These are phyloP conservation scores for Serpula lacrymans DNA, from an alignment of 768 basidiomycete genomes.

Conservation along the genomic window DNA sequence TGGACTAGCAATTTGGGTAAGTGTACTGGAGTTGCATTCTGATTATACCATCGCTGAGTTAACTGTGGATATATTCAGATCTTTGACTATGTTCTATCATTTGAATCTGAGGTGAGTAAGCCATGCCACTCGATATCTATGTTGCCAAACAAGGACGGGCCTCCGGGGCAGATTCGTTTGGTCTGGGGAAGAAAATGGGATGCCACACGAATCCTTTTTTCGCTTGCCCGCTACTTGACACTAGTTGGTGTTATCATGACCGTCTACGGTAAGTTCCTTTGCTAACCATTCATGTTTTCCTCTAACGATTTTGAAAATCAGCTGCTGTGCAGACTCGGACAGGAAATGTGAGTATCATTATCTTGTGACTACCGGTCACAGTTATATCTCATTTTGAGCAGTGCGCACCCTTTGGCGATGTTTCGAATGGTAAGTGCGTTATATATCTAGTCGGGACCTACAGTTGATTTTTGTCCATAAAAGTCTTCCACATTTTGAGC, in stretches of 20 bases:
- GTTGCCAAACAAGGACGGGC: too few species aligned
- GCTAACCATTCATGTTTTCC: neutral
- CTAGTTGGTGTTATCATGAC: conserved; percentile 15
- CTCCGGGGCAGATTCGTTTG: conserved; percentile 19
- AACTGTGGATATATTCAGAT: conserved; percentile 2
- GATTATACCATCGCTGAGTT: too few species aligned
- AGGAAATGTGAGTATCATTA: neutral
- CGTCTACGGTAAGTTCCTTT: conserved; percentile 13
- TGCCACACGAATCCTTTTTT: conserved; percentile 19
- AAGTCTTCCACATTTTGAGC: neutral
- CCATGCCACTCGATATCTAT: too few species aligned
- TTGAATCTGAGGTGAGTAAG: conserved; percentile 9
- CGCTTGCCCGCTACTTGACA: conserved; percentile 24
- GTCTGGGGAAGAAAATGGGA: conserved; percentile 23
- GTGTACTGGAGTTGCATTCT: neutral
- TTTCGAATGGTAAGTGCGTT: neutral
- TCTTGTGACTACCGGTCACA: neutral
- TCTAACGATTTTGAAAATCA: too few species aligned
- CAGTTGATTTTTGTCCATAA: neutral
- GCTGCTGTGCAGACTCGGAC: neutral
- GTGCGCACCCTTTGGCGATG: neutral
- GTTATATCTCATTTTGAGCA: neutral
- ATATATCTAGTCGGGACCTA: neutral
- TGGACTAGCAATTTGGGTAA: conserved; percentile 16
- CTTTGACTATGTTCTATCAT: conserved; percentile 7